These are phyloP conservation scores for Austropuccinia psidii DNA, from an alignment of 1,284 basidiomycete species.

Conservation along the genomic window DNA sequence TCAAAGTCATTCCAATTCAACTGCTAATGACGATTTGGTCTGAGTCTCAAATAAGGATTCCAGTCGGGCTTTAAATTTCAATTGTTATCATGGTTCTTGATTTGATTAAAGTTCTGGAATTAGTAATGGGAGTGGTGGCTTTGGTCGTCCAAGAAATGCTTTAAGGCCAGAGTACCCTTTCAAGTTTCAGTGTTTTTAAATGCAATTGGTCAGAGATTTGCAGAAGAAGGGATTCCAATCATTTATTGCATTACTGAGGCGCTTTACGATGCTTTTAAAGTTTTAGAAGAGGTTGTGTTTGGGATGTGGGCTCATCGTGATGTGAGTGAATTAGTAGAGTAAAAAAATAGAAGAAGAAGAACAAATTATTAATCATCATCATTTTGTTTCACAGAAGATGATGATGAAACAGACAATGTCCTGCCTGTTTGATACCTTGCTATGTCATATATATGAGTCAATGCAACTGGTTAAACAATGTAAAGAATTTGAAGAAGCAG, in stretches of 20 bases:
- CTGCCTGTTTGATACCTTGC: conserved; percentile 74
- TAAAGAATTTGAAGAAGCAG: conserved; percentile 51
- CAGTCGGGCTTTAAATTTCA: too few relatives aligned
- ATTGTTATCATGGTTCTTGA: too few relatives aligned
- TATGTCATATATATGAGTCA: conserved; percentile 73
- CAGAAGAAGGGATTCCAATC: conserved; percentile 79
- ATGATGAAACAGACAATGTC: conserved; percentile 41
- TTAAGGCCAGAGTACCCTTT: too few relatives aligned
- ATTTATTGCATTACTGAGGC: conserved; percentile 85
- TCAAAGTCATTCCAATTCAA: too few relatives aligned
- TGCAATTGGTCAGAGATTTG: conserved; percentile 76
- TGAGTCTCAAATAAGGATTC: too few relatives aligned
- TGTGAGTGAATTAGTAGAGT: conserved; percentile 58
- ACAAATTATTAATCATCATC: too few relatives aligned
- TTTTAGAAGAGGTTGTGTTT: conserved; percentile 57
- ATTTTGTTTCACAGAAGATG: conserved; percentile 38
- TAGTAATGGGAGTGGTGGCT: too few relatives aligned
- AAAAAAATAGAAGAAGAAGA: too few relatives aligned
- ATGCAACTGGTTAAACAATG: conserved; percentile 66
- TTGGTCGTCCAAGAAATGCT: too few relatives aligned
- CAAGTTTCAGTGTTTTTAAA: conserved; percentile 74
- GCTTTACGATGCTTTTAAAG: conserved; percentile 62
- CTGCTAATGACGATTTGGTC: too few relatives aligned
- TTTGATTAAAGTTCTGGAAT: too few relatives aligned
- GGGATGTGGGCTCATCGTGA: conserved; percentile 69